These are phyloP conservation scores for Colletotrichum theobromicola DNA, from an alignment of 2,329 filamentous ascomycete species.

Conservation along the genomic window DNA sequence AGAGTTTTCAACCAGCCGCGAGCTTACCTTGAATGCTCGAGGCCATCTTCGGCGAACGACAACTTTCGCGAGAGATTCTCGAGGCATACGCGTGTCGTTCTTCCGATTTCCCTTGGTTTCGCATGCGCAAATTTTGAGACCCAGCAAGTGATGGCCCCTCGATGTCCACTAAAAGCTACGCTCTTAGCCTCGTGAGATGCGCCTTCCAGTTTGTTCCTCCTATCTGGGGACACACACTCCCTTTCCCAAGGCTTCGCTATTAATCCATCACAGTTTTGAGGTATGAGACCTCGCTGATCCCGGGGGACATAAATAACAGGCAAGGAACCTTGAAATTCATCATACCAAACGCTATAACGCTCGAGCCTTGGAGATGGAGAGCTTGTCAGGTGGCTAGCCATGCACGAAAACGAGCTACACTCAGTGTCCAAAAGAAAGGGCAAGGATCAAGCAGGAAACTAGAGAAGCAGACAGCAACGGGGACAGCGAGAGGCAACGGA, in stretches of 20 bases:
- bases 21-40: neutral
- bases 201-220: neutral
- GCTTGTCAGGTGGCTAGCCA: neutral
- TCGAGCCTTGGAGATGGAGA: neutral
- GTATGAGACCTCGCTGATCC: neutral
- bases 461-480: neutral
- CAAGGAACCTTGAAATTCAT: rapidly evolving
- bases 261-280: neutral
- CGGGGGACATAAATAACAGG: neutral
- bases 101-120: neutral
- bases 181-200: neutral
- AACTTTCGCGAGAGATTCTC: neutral
- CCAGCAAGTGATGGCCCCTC: rapidly evolving
- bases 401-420: neutral
- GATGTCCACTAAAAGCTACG: neutral
- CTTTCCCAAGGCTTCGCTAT: neutral
- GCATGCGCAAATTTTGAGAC: neutral
- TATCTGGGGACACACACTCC: neutral
- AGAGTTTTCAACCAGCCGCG: neutral
- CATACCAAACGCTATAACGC: neutral
- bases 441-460: neutral
- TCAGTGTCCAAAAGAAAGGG: too few relatives aligned
- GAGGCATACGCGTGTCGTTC: neutral
- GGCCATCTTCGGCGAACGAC: neutral
- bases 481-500: neutral